Base-by-base conservation (phyloP, 2,329 filamentous ascomycete genomes). In the Fusarium heterosporum region DNA sequence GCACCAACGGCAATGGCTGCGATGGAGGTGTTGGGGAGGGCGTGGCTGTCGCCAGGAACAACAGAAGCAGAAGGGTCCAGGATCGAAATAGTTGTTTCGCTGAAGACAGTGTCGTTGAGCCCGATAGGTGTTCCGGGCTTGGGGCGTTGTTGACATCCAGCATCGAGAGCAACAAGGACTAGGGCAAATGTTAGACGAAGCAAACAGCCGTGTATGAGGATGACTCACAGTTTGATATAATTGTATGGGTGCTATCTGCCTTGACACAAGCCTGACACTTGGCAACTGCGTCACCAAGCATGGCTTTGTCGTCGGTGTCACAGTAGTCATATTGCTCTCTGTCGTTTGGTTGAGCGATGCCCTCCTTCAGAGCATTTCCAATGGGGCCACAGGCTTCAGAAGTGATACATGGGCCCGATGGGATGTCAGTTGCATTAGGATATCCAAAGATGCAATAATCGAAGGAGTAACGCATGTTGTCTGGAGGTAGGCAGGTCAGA, bases 401-500 rank as follows among this genome's bases (percentile, higher is more conserved):
- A 0, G 84, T 86, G 38, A 80, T 78, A 73, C 85, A 87, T 1
- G 84, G 84, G 13, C 77, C 81, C 2, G 81, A 81, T 10, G 76
- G 78, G 11, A 81, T 72, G 17, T 73, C 77, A 0, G 80, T 80
- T 40, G 78, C 82, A 62, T 87, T 83, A 14, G 82, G 84, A 56
- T 79, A 84, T 11, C 81, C 83, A 68, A 85, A 84, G 45, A 87
- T 68, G 70, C 85, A 87, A 61, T 82, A 82, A 55, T 83, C 79
- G 42, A 86, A 78, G 13, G 81, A 77, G 71, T 84, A 87, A 63
- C 84, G 78, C 41, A 86, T 71, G 64, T 87, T 87, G 64, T 87
- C 85, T 87, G 19, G 29, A 6, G 3, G 28, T 11, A 19, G 16
- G 17, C n/a, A n/a, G 41, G 28, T 62, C 46, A 57, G 40, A 41